Conservation (phyloP, 805 yeast species). For the Wickerhamiella azyma region DNA sequence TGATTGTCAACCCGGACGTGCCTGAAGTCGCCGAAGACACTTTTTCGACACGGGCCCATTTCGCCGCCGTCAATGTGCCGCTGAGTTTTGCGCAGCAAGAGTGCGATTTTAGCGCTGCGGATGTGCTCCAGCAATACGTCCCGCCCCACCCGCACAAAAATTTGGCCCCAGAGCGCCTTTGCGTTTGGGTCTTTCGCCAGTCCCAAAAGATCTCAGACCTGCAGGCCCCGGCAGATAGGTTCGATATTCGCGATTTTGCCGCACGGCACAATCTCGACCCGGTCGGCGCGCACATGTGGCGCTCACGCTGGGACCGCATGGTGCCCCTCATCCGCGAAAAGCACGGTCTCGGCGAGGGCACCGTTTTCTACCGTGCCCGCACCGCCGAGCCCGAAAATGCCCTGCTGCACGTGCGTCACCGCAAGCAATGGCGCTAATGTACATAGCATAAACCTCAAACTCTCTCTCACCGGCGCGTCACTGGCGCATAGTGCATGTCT, state of each 20-base stretch:
- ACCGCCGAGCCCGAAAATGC: conserved; percentile 21
- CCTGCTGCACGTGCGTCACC: conserved; percentile 18
- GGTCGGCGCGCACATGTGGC: conserved; percentile 86
- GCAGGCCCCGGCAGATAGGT: conserved; percentile 28
- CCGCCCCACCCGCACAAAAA: conserved; percentile 90
- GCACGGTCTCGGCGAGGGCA: conserved; percentile 63
- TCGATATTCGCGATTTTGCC: conserved; percentile 62
- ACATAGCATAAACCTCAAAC: neutral
- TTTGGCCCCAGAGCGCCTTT: conserved; percentile 65
- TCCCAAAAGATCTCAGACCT: conserved; percentile 19
- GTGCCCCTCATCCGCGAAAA: conserved; percentile 55
- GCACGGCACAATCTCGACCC: conserved; percentile 44
- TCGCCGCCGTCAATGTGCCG: conserved; percentile 60
- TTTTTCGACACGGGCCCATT: conserved; percentile 57
- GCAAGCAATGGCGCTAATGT: conserved; percentile 16
- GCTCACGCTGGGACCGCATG: conserved; percentile 63
- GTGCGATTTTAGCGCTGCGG: conserved; percentile 30
- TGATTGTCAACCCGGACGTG: conserved; percentile 82
- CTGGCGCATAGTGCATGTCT: neutral
- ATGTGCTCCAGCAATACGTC: conserved; percentile 42
- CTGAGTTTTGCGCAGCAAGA: conserved; percentile 44
- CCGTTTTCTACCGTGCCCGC: conserved; percentile 36
- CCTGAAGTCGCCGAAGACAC: conserved; percentile 64
- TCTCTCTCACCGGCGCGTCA: too few species aligned
- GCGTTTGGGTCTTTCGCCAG: conserved; percentile 87